Percentiles rank a stretch among this genome's conserved stretches.
These are phyloP conservation scores for Boletus pseudopeckii DNA, from an alignment of 768 basidiomycete species.

Conservation along the genomic window DNA sequence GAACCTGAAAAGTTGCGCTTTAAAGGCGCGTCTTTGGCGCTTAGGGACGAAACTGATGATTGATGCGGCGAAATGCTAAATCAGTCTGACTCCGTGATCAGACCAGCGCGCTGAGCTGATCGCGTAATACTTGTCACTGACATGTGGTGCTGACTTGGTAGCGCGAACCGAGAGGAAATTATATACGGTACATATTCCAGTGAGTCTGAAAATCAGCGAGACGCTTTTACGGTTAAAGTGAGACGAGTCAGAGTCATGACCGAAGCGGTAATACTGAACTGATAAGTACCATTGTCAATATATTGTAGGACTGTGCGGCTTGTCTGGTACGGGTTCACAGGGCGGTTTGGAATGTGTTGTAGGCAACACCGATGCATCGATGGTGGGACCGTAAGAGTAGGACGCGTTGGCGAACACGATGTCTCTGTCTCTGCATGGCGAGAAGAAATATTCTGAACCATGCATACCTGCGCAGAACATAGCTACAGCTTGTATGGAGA, in stretches of 20 bases:
- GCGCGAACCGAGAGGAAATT: not conserved
- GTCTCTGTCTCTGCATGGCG: no score
- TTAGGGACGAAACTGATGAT: not conserved
- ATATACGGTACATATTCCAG: not conserved
- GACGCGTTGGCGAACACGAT: no score
- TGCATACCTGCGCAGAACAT: no score
- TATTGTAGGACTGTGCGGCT: not conserved
- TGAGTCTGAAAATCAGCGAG: not conserved
- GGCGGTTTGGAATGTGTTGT: not conserved
- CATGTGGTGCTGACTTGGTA: not conserved
- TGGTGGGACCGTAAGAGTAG: not conserved
- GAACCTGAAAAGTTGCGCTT: not conserved
- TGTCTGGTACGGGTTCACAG: not conserved
- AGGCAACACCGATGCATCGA: not conserved
- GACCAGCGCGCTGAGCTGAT: not conserved
- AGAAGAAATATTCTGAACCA: no score
- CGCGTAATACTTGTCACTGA: not conserved
- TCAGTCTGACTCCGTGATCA: constrained; percentile 5
- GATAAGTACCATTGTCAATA: not conserved
- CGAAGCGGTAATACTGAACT: not conserved
- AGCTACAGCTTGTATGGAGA: not conserved
- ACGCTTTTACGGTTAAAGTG: constrained; percentile 1
- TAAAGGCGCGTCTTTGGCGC: constrained; percentile 15
- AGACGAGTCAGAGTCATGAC: not conserved
- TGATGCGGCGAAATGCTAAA: constrained; percentile 1